Percentiles rank a stretch among this genome's conserved stretches.
phyloP scores from a whole-genome alignment of 1,139 yeast species.

The Spencermartinsiella ligniputridi region DNA sequence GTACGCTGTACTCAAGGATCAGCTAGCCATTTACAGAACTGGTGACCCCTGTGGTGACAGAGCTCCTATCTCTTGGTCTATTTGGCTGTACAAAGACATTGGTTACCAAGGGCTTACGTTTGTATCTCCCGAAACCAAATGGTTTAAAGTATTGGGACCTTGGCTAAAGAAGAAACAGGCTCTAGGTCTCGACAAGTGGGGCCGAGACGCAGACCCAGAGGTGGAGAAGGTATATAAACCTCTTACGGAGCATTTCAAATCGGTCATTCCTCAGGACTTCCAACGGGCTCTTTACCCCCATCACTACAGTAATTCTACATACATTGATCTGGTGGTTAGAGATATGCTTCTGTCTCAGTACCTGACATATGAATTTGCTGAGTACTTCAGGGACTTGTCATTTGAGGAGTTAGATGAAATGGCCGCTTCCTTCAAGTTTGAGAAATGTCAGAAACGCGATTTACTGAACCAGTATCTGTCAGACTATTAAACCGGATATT shows the following conservation, averaged over 20 bases:
- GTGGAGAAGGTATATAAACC: slow-evolving; percentile 34
- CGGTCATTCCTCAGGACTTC: slow-evolving; percentile 37
- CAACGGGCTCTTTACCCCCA: slow-evolving; percentile 39
- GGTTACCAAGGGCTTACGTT: slow-evolving; percentile 46
- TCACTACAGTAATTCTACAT: slow-evolving; percentile 35
- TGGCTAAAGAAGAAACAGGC: slow-evolving; percentile 41
- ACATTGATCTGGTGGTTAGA: slow-evolving; percentile 37
- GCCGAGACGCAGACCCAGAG: slow-evolving; percentile 41
- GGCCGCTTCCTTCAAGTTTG: slow-evolving; percentile 45
- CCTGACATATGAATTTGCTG: slow-evolving; percentile 42
- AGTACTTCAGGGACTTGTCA: slow-evolving; percentile 36
- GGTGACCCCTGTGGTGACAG: slow-evolving; percentile 47
- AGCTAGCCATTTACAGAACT: slow-evolving; percentile 38
- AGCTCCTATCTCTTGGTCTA: slow-evolving; percentile 44
- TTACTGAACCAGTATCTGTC: slow-evolving; percentile 38
- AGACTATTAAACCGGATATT: too few relatives aligned
- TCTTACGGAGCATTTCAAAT: slow-evolving; percentile 36
- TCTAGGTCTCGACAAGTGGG: slow-evolving; percentile 47
- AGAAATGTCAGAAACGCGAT: slow-evolving; percentile 38
- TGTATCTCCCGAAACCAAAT: slow-evolving; percentile 41
- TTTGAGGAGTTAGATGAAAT: slow-evolving; percentile 44
- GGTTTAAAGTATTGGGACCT: slow-evolving; percentile 39
- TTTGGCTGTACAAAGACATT: slow-evolving; percentile 50
- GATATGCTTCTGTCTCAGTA: slow-evolving; percentile 42
- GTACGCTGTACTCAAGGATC: slow-evolving; percentile 41